Evolutionary conservation across 2,329 filamentous ascomycete genomes (phyloP).

Genomic region (Sporothrix curviconia): DNA sequence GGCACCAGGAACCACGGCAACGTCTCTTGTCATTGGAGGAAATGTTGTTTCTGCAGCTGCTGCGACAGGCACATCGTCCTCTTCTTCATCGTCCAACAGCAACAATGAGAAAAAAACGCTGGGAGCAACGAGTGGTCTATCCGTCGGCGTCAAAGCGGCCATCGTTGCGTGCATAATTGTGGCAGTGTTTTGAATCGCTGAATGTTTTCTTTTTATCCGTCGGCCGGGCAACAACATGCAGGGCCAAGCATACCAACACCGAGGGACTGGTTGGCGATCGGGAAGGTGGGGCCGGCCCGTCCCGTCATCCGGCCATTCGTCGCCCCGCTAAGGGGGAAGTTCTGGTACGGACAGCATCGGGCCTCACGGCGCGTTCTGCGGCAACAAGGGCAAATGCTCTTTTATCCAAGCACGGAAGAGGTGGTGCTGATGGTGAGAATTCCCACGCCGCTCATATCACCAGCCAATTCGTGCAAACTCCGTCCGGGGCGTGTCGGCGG

Average conservation of each 20-base stretch:
- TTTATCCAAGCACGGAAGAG: conserved; percentile 14
- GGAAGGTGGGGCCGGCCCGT: not conserved
- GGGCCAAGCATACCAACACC: conserved; percentile 6
- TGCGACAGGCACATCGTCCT: too few species aligned
- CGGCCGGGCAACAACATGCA: conserved; percentile 13
- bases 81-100: too few species aligned
- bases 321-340: not conserved
- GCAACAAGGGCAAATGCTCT: conserved; percentile 7
- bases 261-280: not conserved
- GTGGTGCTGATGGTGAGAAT: conserved; percentile 24
- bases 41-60: not conserved
- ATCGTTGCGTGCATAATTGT: conserved; percentile 38
- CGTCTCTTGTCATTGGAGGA: not conserved
- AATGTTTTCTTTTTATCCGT: conserved; percentile 34
- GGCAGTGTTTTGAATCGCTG: conserved; percentile 33
- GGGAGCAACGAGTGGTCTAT: conserved; percentile 19
- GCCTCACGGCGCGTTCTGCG: conserved; percentile 18
- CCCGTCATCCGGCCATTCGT: not conserved
- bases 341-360: conserved; percentile 12
- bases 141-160: conserved; percentile 36
- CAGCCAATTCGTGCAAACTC: conserved; percentile 25
- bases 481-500: not conserved
- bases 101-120: not conserved
- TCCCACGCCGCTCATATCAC: conserved; percentile 37
- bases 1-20: not conserved